Conservation (phyloP, 257 asterid species). For the Jacaranda copaia region DNA sequence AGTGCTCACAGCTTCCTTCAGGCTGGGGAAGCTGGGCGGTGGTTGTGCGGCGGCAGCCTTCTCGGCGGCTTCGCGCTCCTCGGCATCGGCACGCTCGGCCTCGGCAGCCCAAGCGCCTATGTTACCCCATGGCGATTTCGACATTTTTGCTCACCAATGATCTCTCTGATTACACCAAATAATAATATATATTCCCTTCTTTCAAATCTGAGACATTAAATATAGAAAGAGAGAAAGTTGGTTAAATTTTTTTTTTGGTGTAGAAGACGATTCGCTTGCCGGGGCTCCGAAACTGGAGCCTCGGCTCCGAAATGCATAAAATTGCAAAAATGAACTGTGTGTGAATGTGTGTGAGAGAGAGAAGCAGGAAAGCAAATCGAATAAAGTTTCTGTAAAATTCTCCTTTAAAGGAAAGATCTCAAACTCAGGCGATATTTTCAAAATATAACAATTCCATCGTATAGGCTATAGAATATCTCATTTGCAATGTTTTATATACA, state of each 20-base stretch:
- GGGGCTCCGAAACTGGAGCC: conserved; percentile 44
- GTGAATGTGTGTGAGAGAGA: conserved; percentile 5
- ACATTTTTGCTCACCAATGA: conserved; percentile 53
- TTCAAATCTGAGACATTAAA: conserved; percentile 24
- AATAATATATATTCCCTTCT: conserved; percentile 10
- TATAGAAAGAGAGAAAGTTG: background rate
- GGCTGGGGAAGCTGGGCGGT: conserved; percentile 63
- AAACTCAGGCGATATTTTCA: background rate
- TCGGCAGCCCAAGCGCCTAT: conserved; percentile 98
- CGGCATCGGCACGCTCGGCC: conserved; percentile 90
- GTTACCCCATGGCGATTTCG: conserved; percentile 94
- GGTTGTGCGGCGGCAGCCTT: conserved; percentile 59
- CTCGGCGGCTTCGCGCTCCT: conserved; percentile 71
- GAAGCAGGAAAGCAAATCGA: background rate
- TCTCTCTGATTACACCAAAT: conserved; percentile 16
- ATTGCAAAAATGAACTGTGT: background rate
- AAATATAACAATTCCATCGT: background rate
- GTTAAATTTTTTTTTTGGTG: background rate
- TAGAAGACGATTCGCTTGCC: conserved; percentile 19
- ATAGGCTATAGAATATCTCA: background rate
- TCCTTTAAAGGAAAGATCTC: background rate
- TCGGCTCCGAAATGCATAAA: conserved; percentile 39
- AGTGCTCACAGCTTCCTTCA: conserved; percentile 64
- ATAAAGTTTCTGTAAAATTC: background rate
- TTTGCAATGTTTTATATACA: background rate